A percentile compares a stretch with the other conserved stretches of the same genome.
Conservation (phyloP, 139 green algal genomes). For the Edaphochlamys debaryana region DNA sequence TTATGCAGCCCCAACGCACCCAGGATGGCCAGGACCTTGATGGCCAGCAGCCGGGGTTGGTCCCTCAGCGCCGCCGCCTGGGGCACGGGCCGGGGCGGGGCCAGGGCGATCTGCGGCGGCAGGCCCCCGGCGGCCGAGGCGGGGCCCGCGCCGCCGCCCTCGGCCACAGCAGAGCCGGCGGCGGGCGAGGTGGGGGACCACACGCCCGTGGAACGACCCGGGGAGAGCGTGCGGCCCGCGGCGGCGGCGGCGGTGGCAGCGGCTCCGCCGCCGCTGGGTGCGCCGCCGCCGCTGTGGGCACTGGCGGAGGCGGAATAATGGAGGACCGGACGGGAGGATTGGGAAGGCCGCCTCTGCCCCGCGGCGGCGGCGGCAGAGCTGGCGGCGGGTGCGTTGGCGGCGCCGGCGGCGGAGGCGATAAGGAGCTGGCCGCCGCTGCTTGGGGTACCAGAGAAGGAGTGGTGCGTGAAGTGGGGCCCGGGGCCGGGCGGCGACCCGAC, state of each 20-base stretch:
- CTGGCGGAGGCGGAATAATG: neutral
- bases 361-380: neutral
- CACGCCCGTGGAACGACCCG: neutral
- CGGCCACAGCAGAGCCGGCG: neutral
- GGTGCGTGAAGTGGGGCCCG: no score
- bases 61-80: neutral
- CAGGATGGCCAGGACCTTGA: constrained; percentile 80
- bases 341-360: no score
- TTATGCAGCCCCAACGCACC: no score
- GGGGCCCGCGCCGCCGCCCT: neutral
- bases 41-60: constrained; percentile 55
- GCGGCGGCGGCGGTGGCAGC: neutral
- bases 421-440: no score
- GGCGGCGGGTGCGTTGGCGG: neutral
- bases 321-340: no score
- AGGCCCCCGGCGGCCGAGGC: neutral
- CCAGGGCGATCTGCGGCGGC: constrained; percentile 6
- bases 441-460: no score
- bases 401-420: no score
- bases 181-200: neutral
- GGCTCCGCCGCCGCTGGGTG: neutral
- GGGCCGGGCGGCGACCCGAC: no score
- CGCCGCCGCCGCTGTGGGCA: neutral
- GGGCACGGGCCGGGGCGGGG: constrained; percentile 18
- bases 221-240: neutral